A percentile compares a stretch with the other conserved stretches of the same genome.
Evolutionary conservation across 371 early-diverging fungal genomes (phyloP).

Genomic region (Mortierella sp.): DNA sequence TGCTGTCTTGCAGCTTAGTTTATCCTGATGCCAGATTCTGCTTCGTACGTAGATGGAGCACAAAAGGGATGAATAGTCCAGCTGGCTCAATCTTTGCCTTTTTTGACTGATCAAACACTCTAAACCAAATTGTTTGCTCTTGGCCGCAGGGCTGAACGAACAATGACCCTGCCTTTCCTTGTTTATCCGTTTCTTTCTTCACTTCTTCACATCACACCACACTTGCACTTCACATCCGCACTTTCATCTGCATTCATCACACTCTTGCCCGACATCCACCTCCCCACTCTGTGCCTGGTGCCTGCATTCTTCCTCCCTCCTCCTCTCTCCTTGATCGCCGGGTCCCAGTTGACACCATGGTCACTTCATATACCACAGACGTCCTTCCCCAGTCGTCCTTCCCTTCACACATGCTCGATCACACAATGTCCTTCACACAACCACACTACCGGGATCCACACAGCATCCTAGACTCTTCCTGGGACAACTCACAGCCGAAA

Average conservation of each 20-base stretch:
- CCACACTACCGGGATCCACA: not conserved
- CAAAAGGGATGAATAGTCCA: too few species aligned
- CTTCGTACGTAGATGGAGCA: too few species aligned
- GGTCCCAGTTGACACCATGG: not conserved
- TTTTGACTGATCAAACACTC: too few species aligned
- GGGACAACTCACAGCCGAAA: constrained; percentile 5
- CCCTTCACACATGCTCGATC: not conserved
- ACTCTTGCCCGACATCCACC: too few species aligned
- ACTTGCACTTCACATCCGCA: too few species aligned
- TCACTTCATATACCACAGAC: not conserved
- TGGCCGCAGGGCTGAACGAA: not conserved
- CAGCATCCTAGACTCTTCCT: not conserved
- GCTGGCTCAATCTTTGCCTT: too few species aligned
- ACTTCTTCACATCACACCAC: not conserved
- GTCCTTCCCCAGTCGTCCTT: constrained; percentile 2
- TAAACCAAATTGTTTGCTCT: not conserved
- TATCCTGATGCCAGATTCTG: too few species aligned
- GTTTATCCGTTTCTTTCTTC: constrained; percentile 1
- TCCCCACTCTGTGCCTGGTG: too few species aligned
- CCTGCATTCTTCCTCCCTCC: constrained; percentile 4
- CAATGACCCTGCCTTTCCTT: constrained; percentile 13
- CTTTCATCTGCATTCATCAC: too few species aligned
- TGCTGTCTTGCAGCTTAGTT: too few species aligned
- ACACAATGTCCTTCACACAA: constrained; percentile 1
- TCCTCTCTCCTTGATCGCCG: not conserved